Conservation (phyloP, 2,329 filamentous ascomycete genomes). For the Dactylellina sp. region DNA sequence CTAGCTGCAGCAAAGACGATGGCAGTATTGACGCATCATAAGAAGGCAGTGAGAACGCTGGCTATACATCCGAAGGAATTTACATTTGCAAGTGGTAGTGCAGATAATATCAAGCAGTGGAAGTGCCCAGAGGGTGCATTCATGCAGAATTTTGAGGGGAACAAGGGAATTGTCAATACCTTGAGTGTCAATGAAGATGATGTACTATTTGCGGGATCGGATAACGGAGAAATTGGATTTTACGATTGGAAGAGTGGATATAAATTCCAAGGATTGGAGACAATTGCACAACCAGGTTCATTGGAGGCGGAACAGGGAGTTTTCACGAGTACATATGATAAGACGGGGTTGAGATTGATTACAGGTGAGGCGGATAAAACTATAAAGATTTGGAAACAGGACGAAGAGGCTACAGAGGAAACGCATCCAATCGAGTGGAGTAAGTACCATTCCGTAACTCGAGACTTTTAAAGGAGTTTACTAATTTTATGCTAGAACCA, state of each 20-base stretch:
- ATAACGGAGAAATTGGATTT: slow-evolving; percentile 96
- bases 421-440: slow-evolving; percentile 92
- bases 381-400: slow-evolving; percentile 97
- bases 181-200: slow-evolving; percentile 94
- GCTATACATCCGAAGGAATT: slow-evolving; percentile 90
- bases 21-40: slow-evolving; percentile 96
- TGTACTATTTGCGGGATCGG: slow-evolving; percentile 91
- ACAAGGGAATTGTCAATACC: slow-evolving; percentile 96
- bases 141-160: slow-evolving; percentile 98
- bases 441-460: slow-evolving; percentile 19
- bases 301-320: slow-evolving; percentile 94
- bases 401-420: slow-evolving; percentile 89
- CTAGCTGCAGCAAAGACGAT: slow-evolving; percentile 95
- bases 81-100: slow-evolving; percentile 92
- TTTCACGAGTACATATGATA: slow-evolving; percentile 93
- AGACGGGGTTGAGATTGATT: slow-evolving; percentile 87
- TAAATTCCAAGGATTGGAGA: slow-evolving; percentile 88
- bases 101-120: slow-evolving; percentile 98
- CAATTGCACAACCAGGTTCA: slow-evolving; percentile 91
- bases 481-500: slow-evolving; percentile 50
- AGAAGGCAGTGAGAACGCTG: slow-evolving; percentile 91
- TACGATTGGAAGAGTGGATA: slow-evolving; percentile 99
- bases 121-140: slow-evolving; percentile 97
- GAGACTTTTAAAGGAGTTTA: slow-evolving; percentile 5
- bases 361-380: slow-evolving; percentile 98